Conservation (phyloP, 2,329 filamentous ascomycete genomes). For the Xylariaceae sp. region DNA sequence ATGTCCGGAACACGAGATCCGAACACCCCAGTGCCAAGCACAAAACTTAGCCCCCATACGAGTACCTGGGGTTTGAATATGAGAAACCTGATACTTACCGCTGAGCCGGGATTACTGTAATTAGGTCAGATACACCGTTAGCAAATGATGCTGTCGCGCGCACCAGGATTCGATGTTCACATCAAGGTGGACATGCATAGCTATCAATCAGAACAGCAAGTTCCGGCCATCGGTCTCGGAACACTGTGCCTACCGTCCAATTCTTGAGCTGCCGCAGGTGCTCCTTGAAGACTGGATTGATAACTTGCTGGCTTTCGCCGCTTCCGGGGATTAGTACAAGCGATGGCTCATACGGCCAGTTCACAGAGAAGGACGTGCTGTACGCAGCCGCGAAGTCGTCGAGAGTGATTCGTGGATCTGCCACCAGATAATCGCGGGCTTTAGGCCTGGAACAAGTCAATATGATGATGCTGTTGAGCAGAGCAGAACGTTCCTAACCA, state of each 20-base stretch:
- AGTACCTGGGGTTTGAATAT: too few relatives aligned
- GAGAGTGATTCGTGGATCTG: background rate
- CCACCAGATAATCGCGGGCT: background rate
- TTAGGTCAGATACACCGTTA: background rate
- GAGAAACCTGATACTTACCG: background rate
- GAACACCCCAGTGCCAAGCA: too few relatives aligned
- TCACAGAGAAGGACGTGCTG: background rate
- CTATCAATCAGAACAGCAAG: background rate
- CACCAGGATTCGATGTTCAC: too few relatives aligned
- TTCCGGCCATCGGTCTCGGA: background rate
- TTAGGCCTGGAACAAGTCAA: background rate
- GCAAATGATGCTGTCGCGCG: background rate
- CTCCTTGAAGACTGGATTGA: background rate
- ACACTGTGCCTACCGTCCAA: background rate
- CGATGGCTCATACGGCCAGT: background rate
- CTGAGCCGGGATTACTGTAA: background rate
- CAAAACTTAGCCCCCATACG: too few relatives aligned
- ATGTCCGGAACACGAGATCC: too few relatives aligned
- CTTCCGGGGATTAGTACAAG: background rate
- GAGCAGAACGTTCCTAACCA: background rate
- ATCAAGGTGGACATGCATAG: background rate
- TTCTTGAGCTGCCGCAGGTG: background rate
- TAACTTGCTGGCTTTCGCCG: background rate
- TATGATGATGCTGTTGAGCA: background rate
- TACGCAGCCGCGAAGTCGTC: background rate